Conservation (phyloP, 2,329 filamentous ascomycete genomes). For the Ophiostoma sp. region DNA sequence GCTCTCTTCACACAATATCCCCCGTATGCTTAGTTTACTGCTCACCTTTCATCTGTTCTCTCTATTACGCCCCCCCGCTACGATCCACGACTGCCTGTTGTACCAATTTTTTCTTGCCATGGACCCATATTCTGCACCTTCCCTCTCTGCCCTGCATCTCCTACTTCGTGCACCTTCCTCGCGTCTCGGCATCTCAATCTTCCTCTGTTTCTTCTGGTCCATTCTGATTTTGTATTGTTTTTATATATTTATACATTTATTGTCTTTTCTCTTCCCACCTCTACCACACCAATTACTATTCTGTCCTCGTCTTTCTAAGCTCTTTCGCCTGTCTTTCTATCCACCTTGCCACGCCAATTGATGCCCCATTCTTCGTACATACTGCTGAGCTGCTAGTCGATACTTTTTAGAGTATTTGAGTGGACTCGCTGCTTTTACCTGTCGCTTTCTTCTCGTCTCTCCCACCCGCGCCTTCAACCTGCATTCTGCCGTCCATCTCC, state of each 20-base stretch:
- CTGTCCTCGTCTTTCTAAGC: background rate
- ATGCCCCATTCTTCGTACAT: background rate
- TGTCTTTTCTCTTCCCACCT: background rate
- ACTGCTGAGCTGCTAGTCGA: background rate
- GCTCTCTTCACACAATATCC: background rate
- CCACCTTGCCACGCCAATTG: slow-evolving; percentile 5
- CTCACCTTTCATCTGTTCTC: background rate
- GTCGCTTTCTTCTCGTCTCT: slow-evolving; percentile 5
- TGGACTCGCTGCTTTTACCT: background rate
- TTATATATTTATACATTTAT: background rate
- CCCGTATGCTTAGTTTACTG: background rate
- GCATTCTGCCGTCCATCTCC: background rate
- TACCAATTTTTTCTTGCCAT: slow-evolving; percentile 17
- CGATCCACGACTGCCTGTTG: slow-evolving; percentile 21
- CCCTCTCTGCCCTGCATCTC: slow-evolving; percentile 8
- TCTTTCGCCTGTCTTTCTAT: background rate
- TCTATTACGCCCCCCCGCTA: background rate
- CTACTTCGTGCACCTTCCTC: slow-evolving; percentile 9
- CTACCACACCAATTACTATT: background rate
- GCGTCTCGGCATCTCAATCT: slow-evolving; percentile 16
- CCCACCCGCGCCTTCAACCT: background rate
- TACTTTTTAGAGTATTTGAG: background rate
- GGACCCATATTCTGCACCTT: slow-evolving; percentile 19
- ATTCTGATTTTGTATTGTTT: background rate
- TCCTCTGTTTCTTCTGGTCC: background rate